These are phyloP conservation scores for Tripidium arundinaceum DNA, from an alignment of 202 grass and related monocot genomes.

Conservation along the genomic window DNA sequence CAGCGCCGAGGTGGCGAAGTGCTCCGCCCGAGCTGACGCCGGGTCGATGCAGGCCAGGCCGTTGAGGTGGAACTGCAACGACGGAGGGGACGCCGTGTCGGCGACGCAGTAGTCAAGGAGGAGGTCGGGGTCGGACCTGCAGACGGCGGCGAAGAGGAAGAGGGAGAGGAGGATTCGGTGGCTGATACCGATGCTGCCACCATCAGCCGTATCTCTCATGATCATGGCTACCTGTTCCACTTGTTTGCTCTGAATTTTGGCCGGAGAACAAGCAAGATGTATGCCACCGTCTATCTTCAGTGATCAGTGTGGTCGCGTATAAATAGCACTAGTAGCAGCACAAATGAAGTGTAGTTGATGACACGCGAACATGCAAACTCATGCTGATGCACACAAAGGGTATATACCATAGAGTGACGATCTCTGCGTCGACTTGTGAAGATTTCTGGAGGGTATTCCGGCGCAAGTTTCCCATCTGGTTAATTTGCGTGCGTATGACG, in stretches of 20 bases:
- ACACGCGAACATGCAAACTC: background rate
- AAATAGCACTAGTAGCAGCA: background rate
- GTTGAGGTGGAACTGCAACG: conserved; percentile 43
- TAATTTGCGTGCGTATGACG: background rate
- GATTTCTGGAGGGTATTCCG: background rate
- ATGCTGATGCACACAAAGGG: conserved; percentile 7
- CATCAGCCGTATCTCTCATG: conserved; percentile 11
- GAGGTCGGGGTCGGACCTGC: conserved; percentile 44
- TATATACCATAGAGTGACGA: background rate
- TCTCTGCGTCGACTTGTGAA: background rate
- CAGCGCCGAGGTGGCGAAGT: conserved; percentile 53
- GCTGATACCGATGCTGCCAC: background rate
- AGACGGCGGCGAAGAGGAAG: conserved; percentile 12
- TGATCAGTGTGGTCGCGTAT: background rate
- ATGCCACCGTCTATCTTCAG: background rate
- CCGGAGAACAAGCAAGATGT: background rate
- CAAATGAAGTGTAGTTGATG: background rate
- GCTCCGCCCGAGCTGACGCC: conserved; percentile 18
- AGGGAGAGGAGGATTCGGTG: conserved; percentile 12
- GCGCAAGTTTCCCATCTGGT: background rate
- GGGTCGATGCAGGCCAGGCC: conserved; percentile 59
- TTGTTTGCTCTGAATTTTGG: background rate
- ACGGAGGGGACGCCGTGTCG: background rate
- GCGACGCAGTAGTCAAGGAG: conserved; percentile 54
- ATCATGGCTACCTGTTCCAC: conserved; percentile 13